Conservation (phyloP, 345 rosid species). For the Pugionium dolabratum region DNA sequence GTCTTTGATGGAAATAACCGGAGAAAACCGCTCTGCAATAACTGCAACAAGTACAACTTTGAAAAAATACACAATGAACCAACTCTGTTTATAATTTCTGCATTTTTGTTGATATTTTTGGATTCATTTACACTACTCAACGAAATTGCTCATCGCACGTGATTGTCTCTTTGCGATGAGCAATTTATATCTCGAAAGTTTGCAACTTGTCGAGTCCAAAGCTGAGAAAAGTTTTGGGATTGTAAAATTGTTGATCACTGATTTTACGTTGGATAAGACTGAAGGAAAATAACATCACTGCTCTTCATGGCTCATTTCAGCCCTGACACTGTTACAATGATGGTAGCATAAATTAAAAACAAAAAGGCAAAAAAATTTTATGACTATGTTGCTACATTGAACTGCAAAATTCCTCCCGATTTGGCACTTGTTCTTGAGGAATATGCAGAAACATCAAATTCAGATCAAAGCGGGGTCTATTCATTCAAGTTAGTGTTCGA, state of each 20-base stretch:
- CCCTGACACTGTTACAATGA: slow-evolving; percentile 20
- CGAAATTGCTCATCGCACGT: neutral
- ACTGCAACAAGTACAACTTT: slow-evolving; percentile 1
- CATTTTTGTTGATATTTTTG: slow-evolving; percentile 18
- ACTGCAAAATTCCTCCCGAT: slow-evolving; percentile 22
- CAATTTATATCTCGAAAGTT: slow-evolving; percentile 1
- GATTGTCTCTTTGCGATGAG: slow-evolving; percentile 17
- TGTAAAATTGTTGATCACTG: slow-evolving; percentile 20
- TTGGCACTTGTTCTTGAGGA: slow-evolving; percentile 15
- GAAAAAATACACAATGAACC: slow-evolving; percentile 7
- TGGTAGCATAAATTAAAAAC: slow-evolving; percentile 18
- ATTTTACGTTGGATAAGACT: slow-evolving; percentile 9
- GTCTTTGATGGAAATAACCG: slow-evolving; percentile 7
- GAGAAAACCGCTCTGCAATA: neutral
- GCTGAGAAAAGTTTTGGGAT: slow-evolving; percentile 25
- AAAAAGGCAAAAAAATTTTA: slow-evolving; percentile 30
- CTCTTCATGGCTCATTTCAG: slow-evolving; percentile 26
- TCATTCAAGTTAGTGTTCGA: slow-evolving; percentile 34
- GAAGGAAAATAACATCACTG: slow-evolving; percentile 24
- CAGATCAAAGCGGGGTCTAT: slow-evolving; percentile 9
- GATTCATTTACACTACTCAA: slow-evolving; percentile 17
- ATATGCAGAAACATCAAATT: slow-evolving; percentile 16
- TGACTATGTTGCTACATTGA: slow-evolving; percentile 30
- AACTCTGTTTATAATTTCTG: slow-evolving; percentile 27
- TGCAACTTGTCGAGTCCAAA: slow-evolving; percentile 24